These are phyloP conservation scores for Suhomyces bribrorum DNA, from an alignment of 1,139 yeast genomes.

Conservation along the genomic window DNA sequence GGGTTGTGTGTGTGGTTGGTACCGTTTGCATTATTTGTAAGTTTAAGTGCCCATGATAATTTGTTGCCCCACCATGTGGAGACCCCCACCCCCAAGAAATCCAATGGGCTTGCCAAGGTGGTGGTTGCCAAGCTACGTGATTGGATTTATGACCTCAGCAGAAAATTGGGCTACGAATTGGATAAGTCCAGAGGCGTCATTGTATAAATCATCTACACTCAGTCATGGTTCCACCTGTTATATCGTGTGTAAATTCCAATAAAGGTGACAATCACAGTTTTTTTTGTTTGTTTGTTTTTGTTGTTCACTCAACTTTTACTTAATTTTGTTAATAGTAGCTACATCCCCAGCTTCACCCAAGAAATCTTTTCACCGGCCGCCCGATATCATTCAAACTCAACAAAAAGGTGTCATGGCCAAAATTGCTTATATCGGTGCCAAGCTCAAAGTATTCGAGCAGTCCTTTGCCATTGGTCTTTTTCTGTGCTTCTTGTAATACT, in stretches of 20 bases:
- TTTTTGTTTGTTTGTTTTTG: too few species aligned
- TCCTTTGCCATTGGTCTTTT: conserved; percentile 30
- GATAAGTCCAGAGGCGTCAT: conserved; percentile 60
- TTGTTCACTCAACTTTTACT: too few species aligned
- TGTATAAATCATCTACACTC: conserved; percentile 23
- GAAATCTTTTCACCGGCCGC: conserved; percentile 65
- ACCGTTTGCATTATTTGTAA: conserved; percentile 90
- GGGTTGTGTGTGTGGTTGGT: conserved; percentile 93
- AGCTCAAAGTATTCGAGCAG: conserved; percentile 66
- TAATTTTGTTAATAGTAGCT: too few species aligned
- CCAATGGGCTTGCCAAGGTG: conserved; percentile 61
- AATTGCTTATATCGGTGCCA: conserved; percentile 72
- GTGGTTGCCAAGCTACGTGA: conserved; percentile 58
- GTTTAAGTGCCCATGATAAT: conserved; percentile 90
- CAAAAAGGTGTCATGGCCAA: conserved; percentile 89
- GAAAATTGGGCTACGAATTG: conserved; percentile 62
- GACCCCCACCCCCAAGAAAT: conserved; percentile 29
- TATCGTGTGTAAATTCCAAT: too few species aligned
- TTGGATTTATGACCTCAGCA: conserved; percentile 46
- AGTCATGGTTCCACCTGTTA: too few species aligned
- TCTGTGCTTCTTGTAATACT: conserved; percentile 46
- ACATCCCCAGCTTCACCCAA: too few species aligned
- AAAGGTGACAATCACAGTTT: too few species aligned
- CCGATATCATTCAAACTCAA: conserved; percentile 81
- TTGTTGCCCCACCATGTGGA: conserved; percentile 65